These are phyloP conservation scores for Mucor mucedo DNA, from an alignment of 371 early-diverging fungal genomes.

Conservation along the genomic window DNA sequence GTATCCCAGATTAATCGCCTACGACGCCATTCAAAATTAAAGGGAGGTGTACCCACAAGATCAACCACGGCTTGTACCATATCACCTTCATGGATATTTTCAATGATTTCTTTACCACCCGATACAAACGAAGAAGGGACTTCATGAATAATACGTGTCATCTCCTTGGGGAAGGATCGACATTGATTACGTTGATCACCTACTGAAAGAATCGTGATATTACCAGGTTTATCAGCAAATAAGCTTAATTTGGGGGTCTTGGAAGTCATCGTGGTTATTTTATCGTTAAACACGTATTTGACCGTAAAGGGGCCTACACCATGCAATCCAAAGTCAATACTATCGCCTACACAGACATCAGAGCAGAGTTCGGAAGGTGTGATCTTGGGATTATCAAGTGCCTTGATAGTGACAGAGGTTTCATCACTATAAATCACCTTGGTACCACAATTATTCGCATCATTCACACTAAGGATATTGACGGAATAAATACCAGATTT, in stretches of 20 bases:
- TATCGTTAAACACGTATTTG: slow-evolving; percentile 50
- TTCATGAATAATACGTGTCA: slow-evolving; percentile 48
- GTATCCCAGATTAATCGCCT: slow-evolving; percentile 51
- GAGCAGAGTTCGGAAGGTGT: slow-evolving; percentile 35
- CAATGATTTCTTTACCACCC: slow-evolving; percentile 54
- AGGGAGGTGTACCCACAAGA: slow-evolving; percentile 56
- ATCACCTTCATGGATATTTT: slow-evolving; percentile 59
- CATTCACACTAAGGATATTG: slow-evolving; percentile 41
- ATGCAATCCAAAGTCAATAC: slow-evolving; percentile 46
- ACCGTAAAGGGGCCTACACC: slow-evolving; percentile 52
- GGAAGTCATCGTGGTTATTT: slow-evolving; percentile 37
- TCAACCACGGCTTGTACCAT: slow-evolving; percentile 57
- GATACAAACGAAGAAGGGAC: slow-evolving; percentile 55
- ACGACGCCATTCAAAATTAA: slow-evolving; percentile 60
- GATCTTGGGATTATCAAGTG: slow-evolving; percentile 55
- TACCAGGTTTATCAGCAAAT: slow-evolving; percentile 60
- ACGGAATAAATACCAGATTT: slow-evolving; percentile 46
- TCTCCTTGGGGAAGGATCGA: slow-evolving; percentile 45
- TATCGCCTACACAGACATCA: slow-evolving; percentile 60
- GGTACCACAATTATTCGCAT: slow-evolving; percentile 50
- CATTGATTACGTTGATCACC: slow-evolving; percentile 60
- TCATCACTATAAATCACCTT: slow-evolving; percentile 23
- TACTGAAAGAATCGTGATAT: slow-evolving; percentile 56
- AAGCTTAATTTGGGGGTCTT: slow-evolving; percentile 37
- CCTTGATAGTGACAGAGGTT: slow-evolving; percentile 30